Evolutionary conservation across 2,329 filamentous ascomycete species (phyloP).

Genomic region (Diatrype stigma): DNA sequence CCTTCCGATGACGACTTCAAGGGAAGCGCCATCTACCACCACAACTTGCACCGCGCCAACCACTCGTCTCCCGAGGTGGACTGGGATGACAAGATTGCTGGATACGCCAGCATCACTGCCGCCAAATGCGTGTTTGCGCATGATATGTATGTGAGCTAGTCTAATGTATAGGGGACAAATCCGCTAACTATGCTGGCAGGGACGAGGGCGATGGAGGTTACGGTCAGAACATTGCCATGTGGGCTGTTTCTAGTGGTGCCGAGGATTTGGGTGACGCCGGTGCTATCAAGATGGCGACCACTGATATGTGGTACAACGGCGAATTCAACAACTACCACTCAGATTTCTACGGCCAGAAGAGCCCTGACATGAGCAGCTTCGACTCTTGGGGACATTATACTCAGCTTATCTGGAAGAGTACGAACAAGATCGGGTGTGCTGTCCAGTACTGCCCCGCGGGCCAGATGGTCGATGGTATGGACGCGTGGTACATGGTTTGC

Average conservation of each 20-base stretch:
- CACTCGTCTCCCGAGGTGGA: constrained; percentile 63
- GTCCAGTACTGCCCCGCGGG: constrained; percentile 50
- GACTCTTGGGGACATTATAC: constrained; percentile 70
- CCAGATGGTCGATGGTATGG: constrained; percentile 43
- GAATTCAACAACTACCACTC: constrained; percentile 58
- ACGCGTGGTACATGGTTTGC: constrained; percentile 77
- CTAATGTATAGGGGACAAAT: background rate
- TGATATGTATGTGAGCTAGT: constrained; percentile 60
- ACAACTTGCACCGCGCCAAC: constrained; percentile 84
- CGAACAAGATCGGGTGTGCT: constrained; percentile 60
- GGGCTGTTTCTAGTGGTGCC: constrained; percentile 35
- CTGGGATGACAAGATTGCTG: constrained; percentile 63
- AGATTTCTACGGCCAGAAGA: constrained; percentile 54
- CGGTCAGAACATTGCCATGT: constrained; percentile 88
- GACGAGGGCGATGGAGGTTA: constrained; percentile 60
- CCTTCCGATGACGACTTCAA: constrained; percentile 28
- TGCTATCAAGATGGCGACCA: constrained; percentile 65
- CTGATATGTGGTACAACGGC: constrained; percentile 84
- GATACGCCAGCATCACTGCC: constrained; percentile 61
- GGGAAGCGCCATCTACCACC: constrained; percentile 57
- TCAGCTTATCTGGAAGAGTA: constrained; percentile 67
- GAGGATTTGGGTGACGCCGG: constrained; percentile 44
- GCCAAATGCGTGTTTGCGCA: constrained; percentile 68
- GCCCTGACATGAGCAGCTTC: constrained; percentile 60
- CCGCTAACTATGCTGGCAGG: constrained; percentile 36